Conservation (phyloP, 257 asterid species). For the Solanum peruvianum region DNA sequence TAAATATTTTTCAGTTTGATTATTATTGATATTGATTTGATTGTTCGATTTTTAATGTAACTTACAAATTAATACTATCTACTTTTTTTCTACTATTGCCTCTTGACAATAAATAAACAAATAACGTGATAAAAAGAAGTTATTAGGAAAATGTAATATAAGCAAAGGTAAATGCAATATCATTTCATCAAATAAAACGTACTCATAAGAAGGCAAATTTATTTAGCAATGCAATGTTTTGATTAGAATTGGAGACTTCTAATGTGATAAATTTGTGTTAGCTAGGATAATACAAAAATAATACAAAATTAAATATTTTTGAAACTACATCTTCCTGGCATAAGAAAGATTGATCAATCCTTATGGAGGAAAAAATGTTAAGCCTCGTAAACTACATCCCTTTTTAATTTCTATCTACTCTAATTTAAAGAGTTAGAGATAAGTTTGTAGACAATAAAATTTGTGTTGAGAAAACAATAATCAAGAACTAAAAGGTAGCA, state of each 20-base stretch:
- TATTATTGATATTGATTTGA: not conserved
- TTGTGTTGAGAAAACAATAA: not conserved
- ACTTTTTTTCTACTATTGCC: not conserved
- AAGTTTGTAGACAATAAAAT: not conserved
- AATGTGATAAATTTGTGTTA: not conserved
- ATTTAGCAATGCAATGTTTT: not conserved
- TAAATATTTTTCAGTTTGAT: not conserved
- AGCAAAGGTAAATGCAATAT: not conserved
- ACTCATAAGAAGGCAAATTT: not conserved
- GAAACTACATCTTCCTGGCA: not conserved
- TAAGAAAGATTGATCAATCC: not conserved
- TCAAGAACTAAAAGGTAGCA: accelerated
- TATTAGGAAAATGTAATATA: not conserved
- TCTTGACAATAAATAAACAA: not conserved
- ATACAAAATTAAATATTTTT: no score
- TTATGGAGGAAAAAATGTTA: not conserved
- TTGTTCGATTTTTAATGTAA: not conserved
- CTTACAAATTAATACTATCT: not conserved
- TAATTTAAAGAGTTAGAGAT: not conserved
- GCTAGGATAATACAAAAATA: not conserved
- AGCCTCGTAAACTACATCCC: not conserved
- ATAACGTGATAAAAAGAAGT: not conserved
- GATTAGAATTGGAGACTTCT: not conserved
- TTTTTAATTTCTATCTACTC: no score
- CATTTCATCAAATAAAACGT: not conserved